Base-by-base conservation (phyloP, 257 asterid genomes). In the Parsonsia alboflavescens region DNA sequence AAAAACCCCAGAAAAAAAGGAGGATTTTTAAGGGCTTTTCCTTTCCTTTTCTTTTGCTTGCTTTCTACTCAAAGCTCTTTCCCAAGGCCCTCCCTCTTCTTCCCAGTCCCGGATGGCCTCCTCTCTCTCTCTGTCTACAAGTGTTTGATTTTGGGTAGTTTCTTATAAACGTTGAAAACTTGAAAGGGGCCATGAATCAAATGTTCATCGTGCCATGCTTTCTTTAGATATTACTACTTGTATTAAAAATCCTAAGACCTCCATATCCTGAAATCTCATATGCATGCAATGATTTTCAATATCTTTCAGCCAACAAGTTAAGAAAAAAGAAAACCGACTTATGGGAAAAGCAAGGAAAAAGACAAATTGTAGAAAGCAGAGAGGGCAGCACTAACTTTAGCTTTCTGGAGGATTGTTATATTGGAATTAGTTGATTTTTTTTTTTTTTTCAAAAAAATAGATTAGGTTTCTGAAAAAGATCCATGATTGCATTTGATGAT, bases 31-130 rank as follows among this genome's bases (percentile, higher is more conserved):
- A 42, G 28, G 72, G 63, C 33, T 41, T 54, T 50, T 21, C 48
- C 72, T 76, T 75, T 85, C 81, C 48, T 74, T 76, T 74, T 85
- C 82, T 77, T 85, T 93, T 85, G 90, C 97, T 93, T 93, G 82
- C 92, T 93, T 91, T 89, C 88, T 82, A 89, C 97, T 92, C 97
- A 88, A 90, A 85, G 78, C 75, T 71, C 75, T 57, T 73, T 61
- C 39, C 74, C 52, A 30, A 7, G 28, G 5, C n/a, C 57, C n/a
- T n/a, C n/a, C 12, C 3, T 15, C 56, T 50, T 49, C 49, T 26
- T 61, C 17, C 44, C 28, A 10, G 28, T 61, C 17, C 44, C 28
- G 11, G 28, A 10, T 3, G 12, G 61, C 61, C 16, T 59, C 28
- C 21, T 26, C 39, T 58, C 65, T 33, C 45, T 30, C 0, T n/a